These are phyloP conservation scores for Blastobotrys persicus DNA, from an alignment of 1,139 yeast genomes.

Conservation along the genomic window DNA sequence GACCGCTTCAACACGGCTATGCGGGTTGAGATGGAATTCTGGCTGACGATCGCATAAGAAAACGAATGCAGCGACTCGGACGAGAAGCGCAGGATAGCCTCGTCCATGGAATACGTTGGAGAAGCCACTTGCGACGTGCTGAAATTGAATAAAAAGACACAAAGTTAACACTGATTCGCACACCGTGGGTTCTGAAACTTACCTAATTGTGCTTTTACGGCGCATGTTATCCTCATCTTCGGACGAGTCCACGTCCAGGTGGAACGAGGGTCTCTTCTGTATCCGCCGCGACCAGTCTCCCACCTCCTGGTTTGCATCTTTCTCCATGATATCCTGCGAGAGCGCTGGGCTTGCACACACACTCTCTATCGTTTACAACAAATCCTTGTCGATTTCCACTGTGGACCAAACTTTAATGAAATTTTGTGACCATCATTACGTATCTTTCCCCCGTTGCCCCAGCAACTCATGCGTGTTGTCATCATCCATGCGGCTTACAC, in stretches of 20 bases:
- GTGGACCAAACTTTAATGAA: neutral
- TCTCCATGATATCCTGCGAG: slow-evolving; percentile 9
- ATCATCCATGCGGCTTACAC: neutral
- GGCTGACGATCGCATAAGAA: slow-evolving; percentile 79
- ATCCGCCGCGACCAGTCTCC: neutral
- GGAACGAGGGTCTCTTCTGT: slow-evolving; percentile 22
- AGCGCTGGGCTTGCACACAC: neutral
- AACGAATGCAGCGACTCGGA: slow-evolving; percentile 81
- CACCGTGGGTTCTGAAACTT: neutral
- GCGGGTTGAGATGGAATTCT: slow-evolving; percentile 73
- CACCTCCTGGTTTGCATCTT: slow-evolving; percentile 7
- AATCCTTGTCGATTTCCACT: neutral
- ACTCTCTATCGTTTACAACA: neutral
- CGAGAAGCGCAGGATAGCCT: slow-evolving; percentile 53
- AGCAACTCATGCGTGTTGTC: neutral
- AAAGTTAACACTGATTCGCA: too few species aligned
- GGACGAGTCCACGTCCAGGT: slow-evolving; percentile 21
- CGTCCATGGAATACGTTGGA: slow-evolving; percentile 14
- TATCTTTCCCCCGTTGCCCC: neutral
- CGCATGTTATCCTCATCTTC: slow-evolving; percentile 18
- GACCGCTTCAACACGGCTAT: slow-evolving; percentile 73
- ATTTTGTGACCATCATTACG: neutral
- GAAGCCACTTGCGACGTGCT: slow-evolving; percentile 6
- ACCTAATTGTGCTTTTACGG: slow-evolving; percentile 1
- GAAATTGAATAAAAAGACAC: slow-evolving; percentile 1